Percentiles rank a stretch among this genome's conserved stretches.
These are phyloP conservation scores for Dothistroma septosporum DNA, from an alignment of 2,329 filamentous ascomycete species.

Conservation along the genomic window DNA sequence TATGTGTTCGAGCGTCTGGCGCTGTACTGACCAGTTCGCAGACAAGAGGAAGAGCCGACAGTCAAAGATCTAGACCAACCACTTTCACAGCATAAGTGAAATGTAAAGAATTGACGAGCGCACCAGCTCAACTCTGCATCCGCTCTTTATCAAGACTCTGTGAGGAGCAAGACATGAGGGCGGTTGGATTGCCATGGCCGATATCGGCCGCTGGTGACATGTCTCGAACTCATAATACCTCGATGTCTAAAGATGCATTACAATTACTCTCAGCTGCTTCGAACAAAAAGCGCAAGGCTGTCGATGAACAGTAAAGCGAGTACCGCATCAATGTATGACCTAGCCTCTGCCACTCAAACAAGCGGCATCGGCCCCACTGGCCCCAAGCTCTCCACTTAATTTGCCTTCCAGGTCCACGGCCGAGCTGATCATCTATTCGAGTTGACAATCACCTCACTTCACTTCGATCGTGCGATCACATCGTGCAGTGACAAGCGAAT, in stretches of 20 bases:
- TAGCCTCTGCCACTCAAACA: background rate
- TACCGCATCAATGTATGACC: background rate
- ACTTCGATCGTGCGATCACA: background rate
- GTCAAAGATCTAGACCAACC: background rate
- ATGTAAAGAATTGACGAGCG: background rate
- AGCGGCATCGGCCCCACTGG: background rate
- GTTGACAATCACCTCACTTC: background rate
- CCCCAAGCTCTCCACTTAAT: background rate
- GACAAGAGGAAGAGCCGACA: slow-evolving; percentile 1
- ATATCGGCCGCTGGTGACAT: background rate
- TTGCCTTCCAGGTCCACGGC: background rate
- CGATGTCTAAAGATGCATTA: background rate
- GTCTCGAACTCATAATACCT: background rate
- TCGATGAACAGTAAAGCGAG: background rate
- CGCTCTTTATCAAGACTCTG: background rate
- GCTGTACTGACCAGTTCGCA: background rate
- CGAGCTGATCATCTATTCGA: background rate
- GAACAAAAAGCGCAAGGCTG: background rate
- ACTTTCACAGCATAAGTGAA: background rate
- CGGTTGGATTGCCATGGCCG: background rate
- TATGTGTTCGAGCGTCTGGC: background rate
- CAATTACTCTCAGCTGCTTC: background rate
- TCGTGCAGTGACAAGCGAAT: no score
- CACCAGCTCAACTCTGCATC: background rate
- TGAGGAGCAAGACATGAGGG: background rate